phyloP scores from a whole-genome alignment of 176 grass and related monocot genomes.

The Otatea glauca region DNA sequence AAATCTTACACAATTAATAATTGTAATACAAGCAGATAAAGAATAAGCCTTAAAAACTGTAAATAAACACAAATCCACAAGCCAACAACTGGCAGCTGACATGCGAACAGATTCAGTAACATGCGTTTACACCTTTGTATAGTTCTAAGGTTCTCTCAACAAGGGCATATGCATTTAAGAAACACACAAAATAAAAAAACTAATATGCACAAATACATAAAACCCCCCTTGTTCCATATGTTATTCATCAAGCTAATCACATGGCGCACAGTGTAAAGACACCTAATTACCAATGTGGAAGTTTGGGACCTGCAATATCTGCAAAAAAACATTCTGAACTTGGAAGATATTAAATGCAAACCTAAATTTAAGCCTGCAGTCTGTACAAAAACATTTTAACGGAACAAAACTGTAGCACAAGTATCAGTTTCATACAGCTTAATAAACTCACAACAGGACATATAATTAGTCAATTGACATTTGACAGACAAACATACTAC shows the following conservation, averaged over 20 bases:
- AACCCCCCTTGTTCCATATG: neutral
- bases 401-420: constrained; percentile 30
- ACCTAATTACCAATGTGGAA: neutral
- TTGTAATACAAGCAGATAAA: neutral
- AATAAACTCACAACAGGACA: neutral
- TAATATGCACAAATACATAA: constrained; percentile 1
- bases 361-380: neutral
- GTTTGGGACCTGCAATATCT: neutral
- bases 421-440: neutral
- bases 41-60: neutral
- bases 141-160: neutral
- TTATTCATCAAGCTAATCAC: neutral
- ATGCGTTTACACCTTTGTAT: neutral
- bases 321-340: neutral
- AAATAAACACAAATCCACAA: neutral
- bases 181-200: neutral
- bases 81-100: neutral
- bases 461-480: constrained; percentile 7
- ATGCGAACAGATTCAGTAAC: neutral
- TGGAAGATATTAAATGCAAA: constrained; percentile 8
- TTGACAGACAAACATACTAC: neutral
- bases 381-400: neutral
- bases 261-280: neutral
- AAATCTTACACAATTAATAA: constrained; percentile 20
- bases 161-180: constrained; percentile 23